These are phyloP conservation scores for Heliocybe sulcata DNA, from an alignment of 1,284 basidiomycete species.

Conservation along the genomic window DNA sequence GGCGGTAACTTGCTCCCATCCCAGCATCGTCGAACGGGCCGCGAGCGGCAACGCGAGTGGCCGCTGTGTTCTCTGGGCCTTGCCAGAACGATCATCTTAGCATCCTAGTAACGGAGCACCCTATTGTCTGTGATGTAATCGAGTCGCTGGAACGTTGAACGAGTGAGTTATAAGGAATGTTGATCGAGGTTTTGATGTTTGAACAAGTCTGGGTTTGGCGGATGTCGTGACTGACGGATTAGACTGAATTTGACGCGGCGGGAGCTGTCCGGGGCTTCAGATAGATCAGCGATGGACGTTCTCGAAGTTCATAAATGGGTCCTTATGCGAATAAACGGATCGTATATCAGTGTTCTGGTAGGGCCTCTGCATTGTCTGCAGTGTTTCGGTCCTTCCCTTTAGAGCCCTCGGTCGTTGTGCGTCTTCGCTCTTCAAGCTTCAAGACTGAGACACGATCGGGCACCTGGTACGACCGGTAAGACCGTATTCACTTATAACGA, in stretches of 20 bases:
- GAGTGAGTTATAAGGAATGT: background rate
- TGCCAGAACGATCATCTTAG: slow-evolving; percentile 19
- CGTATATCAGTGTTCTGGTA: too few species aligned
- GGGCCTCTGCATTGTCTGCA: too few species aligned
- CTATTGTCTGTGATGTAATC: background rate
- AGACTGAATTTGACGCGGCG: background rate
- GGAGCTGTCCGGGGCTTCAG: background rate
- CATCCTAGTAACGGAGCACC: background rate
- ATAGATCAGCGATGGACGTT: background rate
- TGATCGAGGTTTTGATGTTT: background rate
- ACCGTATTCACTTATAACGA: too few species aligned
- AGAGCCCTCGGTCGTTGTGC: too few species aligned
- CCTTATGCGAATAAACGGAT: background rate
- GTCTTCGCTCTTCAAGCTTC: too few species aligned
- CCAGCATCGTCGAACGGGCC: slow-evolving; percentile 60
- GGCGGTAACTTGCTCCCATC: slow-evolving; percentile 83
- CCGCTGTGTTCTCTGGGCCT: slow-evolving; percentile 74
- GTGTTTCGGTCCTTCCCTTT: too few species aligned
- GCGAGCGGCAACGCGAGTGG: slow-evolving; percentile 74
- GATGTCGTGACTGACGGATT: background rate
- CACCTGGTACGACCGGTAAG: too few species aligned
- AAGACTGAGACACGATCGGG: too few species aligned
- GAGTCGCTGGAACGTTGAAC: background rate
- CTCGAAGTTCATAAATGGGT: background rate
- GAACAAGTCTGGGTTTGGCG: background rate